Base-by-base conservation (phyloP, 768 basidiomycete genomes). In the Coprinopsis sp. region DNA sequence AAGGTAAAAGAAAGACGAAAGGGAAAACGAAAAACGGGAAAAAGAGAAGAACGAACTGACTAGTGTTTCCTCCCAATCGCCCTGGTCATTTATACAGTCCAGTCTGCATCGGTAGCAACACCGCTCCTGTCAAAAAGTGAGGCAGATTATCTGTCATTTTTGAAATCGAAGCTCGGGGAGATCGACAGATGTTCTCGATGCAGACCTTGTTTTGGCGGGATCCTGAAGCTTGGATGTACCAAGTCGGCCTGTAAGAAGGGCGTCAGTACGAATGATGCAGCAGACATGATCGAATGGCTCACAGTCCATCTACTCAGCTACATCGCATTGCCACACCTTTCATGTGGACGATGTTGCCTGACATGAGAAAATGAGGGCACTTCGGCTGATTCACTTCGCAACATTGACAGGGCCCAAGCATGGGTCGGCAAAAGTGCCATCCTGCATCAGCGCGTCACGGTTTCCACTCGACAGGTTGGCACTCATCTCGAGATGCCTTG, bases 1-100 rank as follows among this genome's bases (percentile, higher is more conserved):
- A n/a, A n/a, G n/a, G n/a, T n/a, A n/a, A n/a, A 37, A 37, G 34
- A 42, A 42, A 18, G 30, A 29, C 13, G 40, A 42, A 42, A 30
- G 19, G 16, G 25, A 16, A 16, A 31, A 31, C 30, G 30, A 31
- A 31, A n/a, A 8, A 31, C 11, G 24, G 40, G 30, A 29, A 30
- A 18, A 14, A 24, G 40, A 42, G 30, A 29, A 28, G 30, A 16
- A 22, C 6, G 24, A 30, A 42, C 27, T 24, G 18, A 42, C 30
- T 10, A 4, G 18, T 27, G 27, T n/a, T 27, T 5, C 6, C 6
- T 30, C 40, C 24, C 8, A n/a, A n/a, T 8, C 30, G 10, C n/a
- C 8, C 30, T 31, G 8, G n/a, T 31, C 8, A 31, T n/a, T 8
- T 31, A 8, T 31, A 8, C 30, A n/a, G 30, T 8, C 10, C 10